A percentile compares a stretch with the other conserved stretches of the same genome.
Conservation (phyloP, 345 rosid genomes). For the Microcos paniculata region DNA sequence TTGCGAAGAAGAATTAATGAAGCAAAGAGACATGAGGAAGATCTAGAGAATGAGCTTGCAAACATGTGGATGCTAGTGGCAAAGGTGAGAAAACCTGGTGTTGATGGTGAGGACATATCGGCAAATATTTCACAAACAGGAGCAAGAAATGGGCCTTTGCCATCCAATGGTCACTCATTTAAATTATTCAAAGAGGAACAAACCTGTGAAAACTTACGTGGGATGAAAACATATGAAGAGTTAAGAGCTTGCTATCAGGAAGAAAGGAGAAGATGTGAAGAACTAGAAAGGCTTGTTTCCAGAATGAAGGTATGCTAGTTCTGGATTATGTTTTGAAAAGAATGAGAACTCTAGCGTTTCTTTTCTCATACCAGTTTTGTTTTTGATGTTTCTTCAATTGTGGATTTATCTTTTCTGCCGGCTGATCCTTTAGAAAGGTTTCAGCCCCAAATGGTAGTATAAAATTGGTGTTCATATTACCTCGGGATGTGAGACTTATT, state of each 20-base stretch:
- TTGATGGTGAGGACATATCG: conserved; percentile 25
- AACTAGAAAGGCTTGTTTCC: conserved; percentile 43
- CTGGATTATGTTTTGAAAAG: neutral
- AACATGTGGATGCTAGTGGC: conserved; percentile 62
- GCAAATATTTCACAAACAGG: conserved; percentile 23
- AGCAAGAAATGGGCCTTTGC: conserved; percentile 29
- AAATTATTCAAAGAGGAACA: conserved; percentile 29
- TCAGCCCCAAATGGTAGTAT: neutral
- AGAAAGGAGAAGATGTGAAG: conserved; percentile 51
- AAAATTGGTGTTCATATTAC: neutral
- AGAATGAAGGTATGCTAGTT: conserved; percentile 46
- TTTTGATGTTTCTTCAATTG: neutral
- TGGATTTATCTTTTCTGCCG: neutral
- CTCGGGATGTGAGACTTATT: neutral
- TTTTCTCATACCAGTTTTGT: neutral
- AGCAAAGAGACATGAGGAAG: conserved; percentile 50
- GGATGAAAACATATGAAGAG: conserved; percentile 26
- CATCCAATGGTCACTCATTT: conserved; percentile 22
- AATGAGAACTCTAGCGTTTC: neutral
- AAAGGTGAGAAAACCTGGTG: conserved; percentile 41
- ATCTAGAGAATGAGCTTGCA: conserved; percentile 61
- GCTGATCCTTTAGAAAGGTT: neutral
- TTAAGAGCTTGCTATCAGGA: conserved; percentile 33
- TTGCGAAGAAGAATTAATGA: conserved; percentile 46
- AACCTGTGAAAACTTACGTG: conserved; percentile 25